Base-by-base conservation (phyloP, 163 green algal genomes). In the Prototheca cutis region DNA sequence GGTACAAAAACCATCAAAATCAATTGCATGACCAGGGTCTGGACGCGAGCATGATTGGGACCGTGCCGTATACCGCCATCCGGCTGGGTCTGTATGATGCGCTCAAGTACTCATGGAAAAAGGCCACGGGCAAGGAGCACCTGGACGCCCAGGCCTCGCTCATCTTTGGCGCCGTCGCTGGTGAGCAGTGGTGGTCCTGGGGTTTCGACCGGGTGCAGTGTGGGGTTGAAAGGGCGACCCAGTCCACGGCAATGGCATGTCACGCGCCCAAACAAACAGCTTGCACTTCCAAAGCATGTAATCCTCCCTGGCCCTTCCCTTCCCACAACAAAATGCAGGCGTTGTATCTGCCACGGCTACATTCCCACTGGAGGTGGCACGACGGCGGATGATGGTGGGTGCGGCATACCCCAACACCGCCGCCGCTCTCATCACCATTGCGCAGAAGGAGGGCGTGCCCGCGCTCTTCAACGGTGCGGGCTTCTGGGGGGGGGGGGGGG, bases 341-440 rank as follows among this genome's bases (percentile, higher is more conserved):
- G 56, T 82, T 21, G 23, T 62, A 3, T 69, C 74, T 10, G 55
- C 63, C 25, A 62, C 48, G 4, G 63, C 59, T 4, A 82, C 62
- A 6, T 82, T 77, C 45, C 74, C 70, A 1, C 59, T 82, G 49
- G 74, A 82, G 49, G 68, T 79, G 6, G 49, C 63, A 19, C 49
- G 66, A 15, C 66, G 71, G 8, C 51, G 70, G n/a, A 67, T 67
- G 56, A 73, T 78, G 70, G 55, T 67, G 13, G 65, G 70, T 40
- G 68, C 55, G 6, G 23, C 58, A 4, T 55, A 73, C 49, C 40
- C 60, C 4, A 61, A 45, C 33, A 48, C 59, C 0, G 65, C 21
- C 5, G 58, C 58, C 0, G 49, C 52, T 7, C 18, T 72, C 31
- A n/a, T 23, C 27, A 55, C 40, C 21, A 72, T 65, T 36, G 58